Evolutionary conservation across 768 basidiomycete genomes (phyloP), one percentile per base, ranked within the genome.

Genomic region (Leucocoprinus leucothites): DNA sequence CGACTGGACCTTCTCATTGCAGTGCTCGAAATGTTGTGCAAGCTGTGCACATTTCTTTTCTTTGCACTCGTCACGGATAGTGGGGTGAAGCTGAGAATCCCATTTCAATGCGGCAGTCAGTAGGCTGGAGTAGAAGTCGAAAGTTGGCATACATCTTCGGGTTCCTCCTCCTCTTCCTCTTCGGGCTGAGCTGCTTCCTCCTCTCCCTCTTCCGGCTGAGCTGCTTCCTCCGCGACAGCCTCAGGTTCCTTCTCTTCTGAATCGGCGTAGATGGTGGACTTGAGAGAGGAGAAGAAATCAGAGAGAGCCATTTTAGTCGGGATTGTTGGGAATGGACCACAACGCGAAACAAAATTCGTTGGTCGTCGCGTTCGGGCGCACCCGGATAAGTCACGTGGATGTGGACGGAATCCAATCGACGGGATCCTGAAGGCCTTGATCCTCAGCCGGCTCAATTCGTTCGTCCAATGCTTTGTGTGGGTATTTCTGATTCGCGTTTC

Each of bases 21-120:
- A 96, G 66, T 94, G 90, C 57, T 87, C 81, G 70, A 95, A 96
- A 74, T 96, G 94, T 65, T 88, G 83, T 36, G 86, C 76, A 53
- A 86, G 68, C 35, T 82, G 71, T 36, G 80, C 81, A 61, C 94
- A 95, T 60, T 86, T 82, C 2, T 79, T 72, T 58, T 79, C 68
- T 64, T 87, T 78, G 71, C 90, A 93, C 62, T 91, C 87, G 42
- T 91, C 90, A 53, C 86, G 81, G 57, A 96, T 71, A 35, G 66
- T 69, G 24, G 92, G 91, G 25, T 88, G 81, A 21, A 75, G 43
- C 93, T 96, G 46, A 26, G 9, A 9, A 22, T 13, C 43, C 26
- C 16, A 35, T 0, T 48, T 53, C n/a, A 48, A 46, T 31, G 36
- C 58, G 6, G 31, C 9, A 46, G 46, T 60, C 28, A 35, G 42